Evolutionary conservation across 768 basidiomycete species (phyloP), one percentile per base, ranked within the genome.

Genomic region (Cyclocybe cylindracea): DNA sequence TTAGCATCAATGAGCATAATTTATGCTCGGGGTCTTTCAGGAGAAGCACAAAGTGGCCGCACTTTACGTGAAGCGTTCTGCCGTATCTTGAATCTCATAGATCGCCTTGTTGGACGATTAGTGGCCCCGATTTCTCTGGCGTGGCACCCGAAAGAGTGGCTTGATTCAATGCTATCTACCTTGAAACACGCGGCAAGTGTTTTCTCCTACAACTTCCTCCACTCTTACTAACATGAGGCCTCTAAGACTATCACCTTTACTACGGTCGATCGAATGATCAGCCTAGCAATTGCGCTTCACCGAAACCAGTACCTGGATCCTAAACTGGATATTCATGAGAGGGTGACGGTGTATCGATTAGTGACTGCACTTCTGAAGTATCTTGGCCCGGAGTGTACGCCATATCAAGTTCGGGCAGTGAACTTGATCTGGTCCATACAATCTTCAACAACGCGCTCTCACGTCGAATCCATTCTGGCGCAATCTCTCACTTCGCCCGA

Each of bases 341-440:
- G 84, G 38, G 59, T 66, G 4, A 76, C 76, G 2, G 82, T 89
- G 63, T 69, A 72, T 45, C 81, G 79, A 48, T 80, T 93, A 76
- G 75, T 87, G 34, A 80, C 62, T 19, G 72, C 90, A 77, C 75
- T 97, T 2, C 74, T 96, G 54, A 74, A 71, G 46, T 97, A 92
- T 66, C 78, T 99, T 19, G 77, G 79, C 8, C 78, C 84, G 0
- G 72, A 87, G 39, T 82, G 67, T 56, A 73, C 86, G 0, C 73
- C 81, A 1, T 95, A 92, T 64, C 94, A 98, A 66, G 79, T 83
- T 44, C 87, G 93, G 16, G 82, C 89, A 7, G 89, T 91, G 24
- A 85, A 76, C 60, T 72, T 97, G 31, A 77, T 98, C 13, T 98
- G 96, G 94, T 76, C 80, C 0, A 68, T 97, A 37, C 84, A 94